These are phyloP conservation scores for Coemansia sp. DNA, from an alignment of 192 early-diverging fungal species.

Conservation along the genomic window DNA sequence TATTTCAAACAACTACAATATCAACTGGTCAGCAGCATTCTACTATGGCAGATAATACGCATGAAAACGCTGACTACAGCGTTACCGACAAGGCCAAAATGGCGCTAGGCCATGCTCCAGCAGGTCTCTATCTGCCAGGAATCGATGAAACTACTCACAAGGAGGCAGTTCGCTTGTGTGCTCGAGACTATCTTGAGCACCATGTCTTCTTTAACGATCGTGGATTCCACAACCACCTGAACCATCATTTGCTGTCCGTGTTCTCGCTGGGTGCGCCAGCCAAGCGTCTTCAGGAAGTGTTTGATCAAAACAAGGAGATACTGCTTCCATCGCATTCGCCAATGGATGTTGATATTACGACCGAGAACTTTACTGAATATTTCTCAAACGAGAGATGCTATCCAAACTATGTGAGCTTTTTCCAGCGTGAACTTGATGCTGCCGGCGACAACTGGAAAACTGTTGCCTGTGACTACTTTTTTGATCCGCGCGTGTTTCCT, in stretches of 20 bases:
- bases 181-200: conserved; percentile 52
- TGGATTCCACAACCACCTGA: conserved; percentile 61
- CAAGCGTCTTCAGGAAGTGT: conserved; percentile 55
- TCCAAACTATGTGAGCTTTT: conserved; percentile 54
- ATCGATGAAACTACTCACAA: conserved; percentile 41
- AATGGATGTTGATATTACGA: conserved; percentile 32
- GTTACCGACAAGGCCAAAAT: conserved; percentile 33
- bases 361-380: conserved; percentile 24
- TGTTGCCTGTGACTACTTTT: conserved; percentile 49
- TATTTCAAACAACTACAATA: not conserved
- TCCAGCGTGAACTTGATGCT: conserved; percentile 44
- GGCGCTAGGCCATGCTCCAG: conserved; percentile 24
- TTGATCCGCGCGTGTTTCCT: conserved; percentile 47
- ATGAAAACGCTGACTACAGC: conserved; percentile 30
- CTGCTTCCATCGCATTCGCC: conserved; percentile 29
- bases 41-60: conserved; percentile 2
- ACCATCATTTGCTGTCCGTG: conserved; percentile 59
- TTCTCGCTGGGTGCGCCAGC: conserved; percentile 56
- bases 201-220: conserved; percentile 59
- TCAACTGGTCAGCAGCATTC: conserved; percentile 10
- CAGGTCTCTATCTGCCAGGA: conserved; percentile 42
- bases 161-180: conserved; percentile 50
- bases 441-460: conserved; percentile 39
- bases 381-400: conserved; percentile 33
- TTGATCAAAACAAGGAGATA: conserved; percentile 39